Evolutionary conservation across 345 rosid genomes (phyloP).

Genomic region (Zanthoxylum bungeanum): DNA sequence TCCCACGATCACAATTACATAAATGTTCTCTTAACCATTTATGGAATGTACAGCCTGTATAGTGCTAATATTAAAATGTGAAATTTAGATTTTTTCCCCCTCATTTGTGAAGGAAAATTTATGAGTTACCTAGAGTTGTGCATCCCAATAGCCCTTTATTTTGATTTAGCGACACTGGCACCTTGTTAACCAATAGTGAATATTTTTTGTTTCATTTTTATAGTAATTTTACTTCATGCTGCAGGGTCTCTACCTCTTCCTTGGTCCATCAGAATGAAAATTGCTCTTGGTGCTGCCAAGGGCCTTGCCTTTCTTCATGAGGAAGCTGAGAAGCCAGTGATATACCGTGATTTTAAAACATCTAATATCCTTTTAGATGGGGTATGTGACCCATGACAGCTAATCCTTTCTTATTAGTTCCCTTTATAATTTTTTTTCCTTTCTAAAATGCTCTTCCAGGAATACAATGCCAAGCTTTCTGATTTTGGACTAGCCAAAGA

Average conservation of each 20-base stretch:
- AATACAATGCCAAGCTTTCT: slow-evolving; percentile 38
- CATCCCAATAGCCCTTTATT: background rate
- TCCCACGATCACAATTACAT: background rate
- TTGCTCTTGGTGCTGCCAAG: slow-evolving; percentile 39
- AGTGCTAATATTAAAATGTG: background rate
- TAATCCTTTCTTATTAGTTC: background rate
- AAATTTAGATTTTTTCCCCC: background rate
- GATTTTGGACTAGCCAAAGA: slow-evolving; percentile 42
- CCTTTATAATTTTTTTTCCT: slow-evolving; percentile 4
- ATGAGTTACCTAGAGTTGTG: background rate
- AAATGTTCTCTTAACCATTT: background rate
- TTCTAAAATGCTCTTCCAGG: slow-evolving; percentile 17
- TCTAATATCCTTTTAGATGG: slow-evolving; percentile 44
- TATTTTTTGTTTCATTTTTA: too few relatives aligned
- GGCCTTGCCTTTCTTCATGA: slow-evolving; percentile 51
- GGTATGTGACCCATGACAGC: slow-evolving; percentile 21
- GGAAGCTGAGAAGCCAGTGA: slow-evolving; percentile 45
- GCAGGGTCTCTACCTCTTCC: slow-evolving; percentile 44
- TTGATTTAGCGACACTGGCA: background rate
- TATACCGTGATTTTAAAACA: slow-evolving; percentile 45
- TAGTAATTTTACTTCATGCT: background rate
- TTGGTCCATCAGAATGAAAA: slow-evolving; percentile 41
- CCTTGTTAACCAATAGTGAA: background rate
- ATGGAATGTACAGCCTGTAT: background rate
- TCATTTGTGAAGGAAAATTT: background rate